Evolutionary conservation across 73 alveolate genomes (phyloP), one percentile per base, ranked within the genome.

Genomic region (Paramecium pentaurelia): DNA sequence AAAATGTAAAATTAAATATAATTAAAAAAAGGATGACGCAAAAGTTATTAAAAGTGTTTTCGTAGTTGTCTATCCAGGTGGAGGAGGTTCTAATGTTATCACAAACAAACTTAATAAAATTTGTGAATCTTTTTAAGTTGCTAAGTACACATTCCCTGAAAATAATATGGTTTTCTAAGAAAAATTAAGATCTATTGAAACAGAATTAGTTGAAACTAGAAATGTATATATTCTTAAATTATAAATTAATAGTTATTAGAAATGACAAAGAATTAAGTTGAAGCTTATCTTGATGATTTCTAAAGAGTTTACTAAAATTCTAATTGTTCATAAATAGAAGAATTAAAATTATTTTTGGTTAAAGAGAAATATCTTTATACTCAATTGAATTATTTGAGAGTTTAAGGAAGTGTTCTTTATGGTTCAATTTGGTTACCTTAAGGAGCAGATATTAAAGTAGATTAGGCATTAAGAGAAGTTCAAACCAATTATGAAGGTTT

Each of bases 51-150:
- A 80, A 49, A 80, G 91, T 28, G 97, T 96, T 64, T 98, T 97
- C 84, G 95, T 98, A 7, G 95, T 96, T 18, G 97, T 95, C 83
- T 95, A 96, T 80, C 91, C 91, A 44, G 91, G 91, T 38, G 99
- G 97, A 60, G 99, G 99, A 25, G 95, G 94, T 9, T 94, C 93
- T 58, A 92, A 84, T 37, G 22, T 51, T 32, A 90, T 98, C 86
- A 88, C 93, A 49, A 88, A 97, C 1, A 97, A 96, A 93, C 92
- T 98, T 8, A 86, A 71, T 71, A 95, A 95, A 80, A 94, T 98
- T 49, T 96, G 98, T 54, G 99, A 97, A 68, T 94, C 99, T 8
- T 98, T 96, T 86, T 86, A 93, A 59, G 97, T 98, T 42, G 54
- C 96, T 25, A 83, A 86, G 80, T 95, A 80, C 18, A 80, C 91